A percentile compares a stretch with the other conserved stretches of the same genome.
Evolutionary conservation across 495 filamentous ascomycete species (phyloP).

Genomic region (Penicillium crystallinum): DNA sequence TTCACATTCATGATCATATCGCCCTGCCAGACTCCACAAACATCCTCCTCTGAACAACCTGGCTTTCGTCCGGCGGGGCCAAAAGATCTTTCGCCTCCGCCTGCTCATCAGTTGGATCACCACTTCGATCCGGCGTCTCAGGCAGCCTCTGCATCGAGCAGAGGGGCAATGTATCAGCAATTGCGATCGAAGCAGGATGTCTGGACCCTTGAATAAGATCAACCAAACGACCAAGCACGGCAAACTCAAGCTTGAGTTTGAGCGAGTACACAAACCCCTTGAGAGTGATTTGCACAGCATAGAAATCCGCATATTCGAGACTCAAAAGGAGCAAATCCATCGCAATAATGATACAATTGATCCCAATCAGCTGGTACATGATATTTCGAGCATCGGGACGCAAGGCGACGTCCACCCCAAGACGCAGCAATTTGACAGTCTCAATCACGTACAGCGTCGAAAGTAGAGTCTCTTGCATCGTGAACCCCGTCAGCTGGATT

Average conservation of each 20-base stretch:
- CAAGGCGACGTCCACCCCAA: slow-evolving; percentile 30
- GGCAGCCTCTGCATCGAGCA: slow-evolving; percentile 14
- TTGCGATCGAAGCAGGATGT: slow-evolving; percentile 22
- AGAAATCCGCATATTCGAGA: slow-evolving; percentile 48
- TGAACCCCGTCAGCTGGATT: slow-evolving; percentile 52
- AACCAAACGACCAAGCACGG: slow-evolving; percentile 51
- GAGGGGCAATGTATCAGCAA: slow-evolving; percentile 27
- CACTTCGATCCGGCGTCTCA: slow-evolving; percentile 5
- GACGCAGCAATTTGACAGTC: slow-evolving; percentile 46
- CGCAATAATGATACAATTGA: slow-evolving; percentile 48
- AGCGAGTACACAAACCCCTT: slow-evolving; percentile 59
- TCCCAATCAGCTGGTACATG: slow-evolving; percentile 50
- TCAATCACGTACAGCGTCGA: slow-evolving; percentile 55
- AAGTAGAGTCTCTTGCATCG: slow-evolving; percentile 52
- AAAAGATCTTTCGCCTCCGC: slow-evolving; percentile 19
- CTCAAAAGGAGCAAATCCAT: slow-evolving; percentile 47
- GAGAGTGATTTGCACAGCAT: slow-evolving; percentile 50
- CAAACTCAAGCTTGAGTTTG: slow-evolving; percentile 61
- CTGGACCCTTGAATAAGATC: slow-evolving; percentile 34
- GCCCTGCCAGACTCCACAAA: slow-evolving; percentile 10
- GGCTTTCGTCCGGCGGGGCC: not conserved
- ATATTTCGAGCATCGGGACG: slow-evolving; percentile 38
- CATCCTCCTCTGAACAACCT: slow-evolving; percentile 11
- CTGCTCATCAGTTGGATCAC: slow-evolving; percentile 3
- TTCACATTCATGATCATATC: not conserved